These are phyloP conservation scores for Hyaloscypha variabilis DNA, from an alignment of 495 filamentous ascomycete species.

Conservation along the genomic window DNA sequence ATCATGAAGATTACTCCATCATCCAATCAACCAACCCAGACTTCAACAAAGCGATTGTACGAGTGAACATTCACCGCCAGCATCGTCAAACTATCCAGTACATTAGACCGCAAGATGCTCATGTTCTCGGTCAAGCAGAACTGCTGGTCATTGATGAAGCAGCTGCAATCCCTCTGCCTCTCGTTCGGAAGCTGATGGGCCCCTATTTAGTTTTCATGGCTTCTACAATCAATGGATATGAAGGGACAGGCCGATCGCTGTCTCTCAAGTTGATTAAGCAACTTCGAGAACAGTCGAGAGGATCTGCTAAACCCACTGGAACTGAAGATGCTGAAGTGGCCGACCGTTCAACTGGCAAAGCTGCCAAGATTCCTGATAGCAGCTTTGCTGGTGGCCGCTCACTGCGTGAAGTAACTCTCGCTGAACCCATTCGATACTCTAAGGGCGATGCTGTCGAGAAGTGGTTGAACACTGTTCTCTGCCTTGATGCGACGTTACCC, in stretches of 20 bases:
- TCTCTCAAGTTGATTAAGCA: constrained; percentile 98
- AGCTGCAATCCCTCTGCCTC: constrained; percentile 90
- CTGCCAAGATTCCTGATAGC: constrained; percentile 60
- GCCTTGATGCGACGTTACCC: constrained; percentile 87
- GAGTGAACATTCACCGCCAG: constrained; percentile 93
- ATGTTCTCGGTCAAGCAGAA: constrained; percentile 94
- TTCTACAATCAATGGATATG: constrained; percentile 98
- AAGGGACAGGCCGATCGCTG: constrained; percentile 93
- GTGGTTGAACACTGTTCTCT: constrained; percentile 95
- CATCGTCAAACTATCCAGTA: constrained; percentile 99
- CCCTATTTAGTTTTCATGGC: constrained; percentile 99
- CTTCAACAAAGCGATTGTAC: constrained; percentile 98
- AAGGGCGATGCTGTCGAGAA: constrained; percentile 90
- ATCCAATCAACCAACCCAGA: constrained; percentile 98
- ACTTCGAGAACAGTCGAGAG: constrained; percentile 87
- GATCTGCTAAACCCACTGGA: constrained; percentile 49
- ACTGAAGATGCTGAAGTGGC: constrained; percentile 65
- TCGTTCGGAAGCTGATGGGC: constrained; percentile 92
- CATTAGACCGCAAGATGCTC: constrained; percentile 93
- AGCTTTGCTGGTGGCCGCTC: constrained; percentile 68
- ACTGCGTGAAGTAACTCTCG: constrained; percentile 88
- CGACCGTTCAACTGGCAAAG: constrained; percentile 71
- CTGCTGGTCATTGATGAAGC: constrained; percentile 97
- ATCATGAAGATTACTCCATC: constrained; percentile 96
- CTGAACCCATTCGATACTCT: constrained; percentile 93